A percentile compares a stretch with the other conserved stretches of the same genome.
phyloP scores from a whole-genome alignment of 768 basidiomycete genomes.

The Russula virescens region DNA sequence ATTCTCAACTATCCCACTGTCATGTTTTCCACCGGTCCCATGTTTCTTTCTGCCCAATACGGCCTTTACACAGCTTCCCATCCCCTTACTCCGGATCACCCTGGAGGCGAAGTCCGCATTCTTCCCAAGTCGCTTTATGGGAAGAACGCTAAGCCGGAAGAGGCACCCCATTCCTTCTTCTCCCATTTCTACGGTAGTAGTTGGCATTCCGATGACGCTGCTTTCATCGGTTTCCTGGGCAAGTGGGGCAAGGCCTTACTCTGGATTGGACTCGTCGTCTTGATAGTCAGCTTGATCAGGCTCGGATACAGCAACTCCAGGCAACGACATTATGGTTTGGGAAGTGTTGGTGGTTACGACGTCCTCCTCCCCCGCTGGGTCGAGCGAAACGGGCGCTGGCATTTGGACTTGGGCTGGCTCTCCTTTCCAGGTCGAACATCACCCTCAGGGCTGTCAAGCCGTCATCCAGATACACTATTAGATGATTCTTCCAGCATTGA shows the following conservation, averaged over 20 bases:
- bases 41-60: slow-evolving; percentile 96
- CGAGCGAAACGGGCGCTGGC: slow-evolving; percentile 65
- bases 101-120: slow-evolving; percentile 76
- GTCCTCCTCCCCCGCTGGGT: slow-evolving; percentile 72
- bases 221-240: slow-evolving; percentile 91
- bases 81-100: slow-evolving; percentile 44
- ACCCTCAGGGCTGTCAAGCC: not conserved
- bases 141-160: slow-evolving; percentile 81
- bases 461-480: not conserved
- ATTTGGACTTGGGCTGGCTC: slow-evolving; percentile 62
- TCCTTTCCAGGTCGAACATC: slow-evolving; percentile 34
- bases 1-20: slow-evolving; percentile 97
- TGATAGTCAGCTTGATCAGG: slow-evolving; percentile 63
- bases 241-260: slow-evolving; percentile 84
- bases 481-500: slow-evolving; percentile 28
- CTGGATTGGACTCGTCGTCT: slow-evolving; percentile 72
- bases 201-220: slow-evolving; percentile 98
- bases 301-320: slow-evolving; percentile 47
- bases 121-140: slow-evolving; percentile 97
- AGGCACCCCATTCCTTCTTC: slow-evolving; percentile 91
- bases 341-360: slow-evolving; percentile 68
- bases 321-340: slow-evolving; percentile 53
- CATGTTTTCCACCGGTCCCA: slow-evolving; percentile 99
- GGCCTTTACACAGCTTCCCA: slow-evolving; percentile 76
- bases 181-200: slow-evolving; percentile 97